Evolutionary conservation across 345 rosid species (phyloP), one percentile per base, ranked within the genome.

Genomic region (Eucalyptus dawsonii): DNA sequence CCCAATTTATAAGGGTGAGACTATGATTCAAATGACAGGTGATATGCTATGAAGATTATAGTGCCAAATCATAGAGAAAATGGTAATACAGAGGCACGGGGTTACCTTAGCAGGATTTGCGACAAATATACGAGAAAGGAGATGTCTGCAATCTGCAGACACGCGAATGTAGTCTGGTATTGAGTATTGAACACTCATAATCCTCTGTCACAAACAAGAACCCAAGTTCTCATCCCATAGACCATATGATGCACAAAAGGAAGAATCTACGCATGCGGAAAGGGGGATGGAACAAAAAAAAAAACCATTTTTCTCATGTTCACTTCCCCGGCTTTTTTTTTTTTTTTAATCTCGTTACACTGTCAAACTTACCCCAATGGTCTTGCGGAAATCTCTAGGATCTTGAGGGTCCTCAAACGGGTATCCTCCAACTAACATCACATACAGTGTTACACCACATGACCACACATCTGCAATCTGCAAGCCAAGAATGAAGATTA

Each of bases 321-420:
- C 83, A 76, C 14, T 21, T 11, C 47, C 83, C 14, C 4, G 2
- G 0, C 11, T 17, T 4, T 10, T 37, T 72, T 50, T 50, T 9
- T n/a, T n/a, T 69, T 69, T 31, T 9, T 1, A 5, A 3, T 11
- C 83, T 37, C 14, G 27, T 76, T 21, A 76, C 83, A 76, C 45
- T 6, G 45, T 42, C 14, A 7, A 76, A 93, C 94, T 88, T 88
- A 95, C 98, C 86, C 93, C 94, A 34, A 96, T 94, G 42, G 98
- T 96, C 92, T 94, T 96, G 21, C 96, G 94, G 92, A 96, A 94
- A 90, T 96, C 93, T 88, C 95, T 90, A 69, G 96, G 96, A 92
- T 95, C 97, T 8, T 93, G 94, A n/a, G 96, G 96, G 88, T 95
- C 97, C 92, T 96, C 98, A 40, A 96, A 96, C 3, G 97, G 98